These are phyloP conservation scores for Excoecaria agallocha DNA, from an alignment of 345 rosid genomes.

Conservation along the genomic window DNA sequence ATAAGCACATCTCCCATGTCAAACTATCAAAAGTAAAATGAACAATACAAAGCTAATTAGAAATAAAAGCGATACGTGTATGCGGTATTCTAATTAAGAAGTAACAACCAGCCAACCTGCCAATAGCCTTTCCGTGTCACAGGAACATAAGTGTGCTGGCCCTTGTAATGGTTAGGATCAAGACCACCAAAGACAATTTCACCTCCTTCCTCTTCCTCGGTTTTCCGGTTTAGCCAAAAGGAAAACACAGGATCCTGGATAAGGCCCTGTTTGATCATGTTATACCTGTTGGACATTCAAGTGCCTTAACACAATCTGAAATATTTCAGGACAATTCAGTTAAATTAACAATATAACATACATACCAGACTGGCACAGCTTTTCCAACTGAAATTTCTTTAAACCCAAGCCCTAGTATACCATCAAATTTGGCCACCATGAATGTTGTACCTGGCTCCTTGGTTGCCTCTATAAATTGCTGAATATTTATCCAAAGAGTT, in stretches of 20 bases:
- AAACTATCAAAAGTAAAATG: slow-evolving; percentile 18
- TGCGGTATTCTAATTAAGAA: not conserved
- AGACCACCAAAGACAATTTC: slow-evolving; percentile 35
- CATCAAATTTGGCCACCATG: slow-evolving; percentile 33
- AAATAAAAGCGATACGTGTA: not conserved
- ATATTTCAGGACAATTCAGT: not conserved
- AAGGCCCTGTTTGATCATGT: slow-evolving; percentile 31
- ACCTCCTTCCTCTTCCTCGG: slow-evolving; percentile 31
- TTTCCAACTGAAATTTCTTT: slow-evolving; percentile 32
- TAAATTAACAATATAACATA: not conserved
- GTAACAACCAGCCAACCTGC: slow-evolving; percentile 24
- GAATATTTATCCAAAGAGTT: not conserved
- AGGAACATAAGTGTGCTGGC: slow-evolving; percentile 35
- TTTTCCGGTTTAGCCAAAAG: slow-evolving; percentile 34
- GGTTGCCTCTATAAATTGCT: slow-evolving; percentile 37
- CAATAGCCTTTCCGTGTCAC: slow-evolving; percentile 35
- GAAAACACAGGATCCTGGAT: slow-evolving; percentile 28
- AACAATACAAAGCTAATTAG: not conserved
- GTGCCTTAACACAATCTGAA: not conserved
- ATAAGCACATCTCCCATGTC: slow-evolving; percentile 35
- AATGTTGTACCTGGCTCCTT: slow-evolving; percentile 29
- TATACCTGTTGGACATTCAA: slow-evolving; percentile 25
- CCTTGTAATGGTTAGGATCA: slow-evolving; percentile 33
- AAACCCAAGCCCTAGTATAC: slow-evolving; percentile 35
- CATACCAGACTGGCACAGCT: slow-evolving; percentile 32